Evolutionary conservation across 441 rosid genomes (phyloP), one percentile per base, ranked within the genome.

Genomic region (Mallotus repandus): DNA sequence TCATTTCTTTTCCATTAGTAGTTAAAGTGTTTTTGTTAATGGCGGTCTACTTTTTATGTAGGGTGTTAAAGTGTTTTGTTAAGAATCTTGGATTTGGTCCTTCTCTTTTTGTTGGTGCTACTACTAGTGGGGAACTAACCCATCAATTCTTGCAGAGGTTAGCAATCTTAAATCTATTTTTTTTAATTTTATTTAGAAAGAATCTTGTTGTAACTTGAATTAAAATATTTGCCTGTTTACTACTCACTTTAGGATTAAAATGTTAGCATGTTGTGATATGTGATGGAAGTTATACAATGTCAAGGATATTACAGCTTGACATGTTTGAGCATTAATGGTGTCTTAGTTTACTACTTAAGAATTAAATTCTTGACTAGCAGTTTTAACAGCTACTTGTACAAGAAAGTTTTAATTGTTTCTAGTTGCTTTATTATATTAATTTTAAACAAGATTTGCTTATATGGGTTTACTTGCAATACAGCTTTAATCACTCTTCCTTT

Each of bases 41-140:
- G 43, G 48, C 63, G 72, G 71, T 63, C 63, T 79, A 57, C 70
- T 71, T 83, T 74, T 38, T 75, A 29, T 77, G 12, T 89, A 95
- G 99, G 99, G 99, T 78, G 99, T 95, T 79, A 25, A n/a, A n/a
- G n/a, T n/a, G n/a, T n/a, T n/a, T n/a, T n/a, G n/a, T n/a, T n/a
- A 84, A 87, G 91, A 82, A 74, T 74, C 92, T 94, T 76, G 98
- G 97, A 32, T 94, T 94, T 84, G 93, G 92, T 80, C 87, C 97
- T 68, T 92, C 91, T 82, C 85, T 89, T 61, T 94, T 94, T 84
- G 86, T 78, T 1, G 96, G 99, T 85, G 93, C 91, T 68, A 87
- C 92, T 63, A 92, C 98, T 4, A 92, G 99, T 69, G 99, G 98
- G 71, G 97, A 94, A 78, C 77, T 92, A 63, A 92, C 99, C 0